Evolutionary conservation across 2,329 filamentous ascomycete genomes (phyloP).

Genomic region (Phaeosphaeria sp.): DNA sequence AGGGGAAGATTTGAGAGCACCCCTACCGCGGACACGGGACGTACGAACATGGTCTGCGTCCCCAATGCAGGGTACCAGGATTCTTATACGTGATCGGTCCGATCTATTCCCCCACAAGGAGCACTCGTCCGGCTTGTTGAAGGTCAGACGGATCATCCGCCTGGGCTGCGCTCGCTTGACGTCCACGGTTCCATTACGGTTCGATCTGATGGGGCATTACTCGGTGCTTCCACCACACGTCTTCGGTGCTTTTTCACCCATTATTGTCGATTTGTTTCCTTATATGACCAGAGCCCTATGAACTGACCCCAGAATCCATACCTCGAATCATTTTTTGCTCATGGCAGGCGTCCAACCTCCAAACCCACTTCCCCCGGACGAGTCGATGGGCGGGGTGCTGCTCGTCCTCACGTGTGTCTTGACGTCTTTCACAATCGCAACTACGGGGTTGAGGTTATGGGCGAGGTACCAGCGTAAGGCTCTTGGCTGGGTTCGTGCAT

Average conservation of each 20-base stretch:
- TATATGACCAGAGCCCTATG: slow-evolving; percentile 1
- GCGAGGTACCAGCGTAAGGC: slow-evolving; percentile 37
- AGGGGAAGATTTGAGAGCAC: neutral
- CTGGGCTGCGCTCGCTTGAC: neutral
- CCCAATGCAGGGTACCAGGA: neutral
- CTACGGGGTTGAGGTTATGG: slow-evolving; percentile 42
- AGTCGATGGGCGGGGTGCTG: slow-evolving; percentile 36
- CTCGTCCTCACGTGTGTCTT: slow-evolving; percentile 44
- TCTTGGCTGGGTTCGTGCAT: slow-evolving; percentile 37
- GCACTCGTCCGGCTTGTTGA: neutral
- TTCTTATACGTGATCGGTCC: neutral
- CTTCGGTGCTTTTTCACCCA: neutral
- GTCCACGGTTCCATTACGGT: neutral
- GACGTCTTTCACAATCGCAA: slow-evolving; percentile 40
- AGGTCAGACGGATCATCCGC: neutral
- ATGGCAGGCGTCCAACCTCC: slow-evolving; percentile 13
- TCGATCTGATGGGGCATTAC: neutral
- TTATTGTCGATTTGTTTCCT: slow-evolving; percentile 1
- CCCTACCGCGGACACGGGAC: neutral
- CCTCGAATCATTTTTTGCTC: neutral
- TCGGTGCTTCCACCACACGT: neutral
- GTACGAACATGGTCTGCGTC: neutral
- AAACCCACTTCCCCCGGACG: slow-evolving; percentile 18
- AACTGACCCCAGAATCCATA: neutral
- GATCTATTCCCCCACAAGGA: neutral